phyloP scores from a whole-genome alignment of 2,329 filamentous ascomycete genomes.

The Talaromyces piceae region DNA sequence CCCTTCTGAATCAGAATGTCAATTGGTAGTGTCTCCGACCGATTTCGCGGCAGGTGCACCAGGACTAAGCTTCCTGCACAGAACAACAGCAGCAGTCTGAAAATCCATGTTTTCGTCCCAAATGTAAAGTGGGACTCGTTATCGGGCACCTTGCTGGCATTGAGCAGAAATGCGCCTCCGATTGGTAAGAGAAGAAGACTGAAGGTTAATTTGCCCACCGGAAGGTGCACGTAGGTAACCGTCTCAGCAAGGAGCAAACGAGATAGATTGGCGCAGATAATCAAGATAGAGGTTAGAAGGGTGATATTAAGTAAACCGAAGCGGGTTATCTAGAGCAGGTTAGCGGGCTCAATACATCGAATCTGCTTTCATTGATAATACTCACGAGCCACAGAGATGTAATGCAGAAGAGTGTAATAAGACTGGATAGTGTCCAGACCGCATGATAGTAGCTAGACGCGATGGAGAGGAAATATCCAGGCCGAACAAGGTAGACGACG shows the following conservation, averaged over 20 bases:
- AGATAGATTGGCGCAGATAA: constrained; percentile 25
- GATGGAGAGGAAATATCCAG: constrained; percentile 33
- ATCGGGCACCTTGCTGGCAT: constrained; percentile 5
- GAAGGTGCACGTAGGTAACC: constrained; percentile 26
- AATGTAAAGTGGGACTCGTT: background rate
- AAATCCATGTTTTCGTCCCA: constrained; percentile 23
- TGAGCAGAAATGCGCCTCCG: constrained; percentile 23
- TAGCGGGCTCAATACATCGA: background rate
- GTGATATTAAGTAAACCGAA: constrained; percentile 33
- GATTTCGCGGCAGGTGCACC: constrained; percentile 33
- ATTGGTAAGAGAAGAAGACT: constrained; percentile 25
- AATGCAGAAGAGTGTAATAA: background rate
- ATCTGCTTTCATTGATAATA: background rate
- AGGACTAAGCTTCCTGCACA: constrained; percentile 37
- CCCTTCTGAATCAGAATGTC: constrained; percentile 48
- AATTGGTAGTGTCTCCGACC: constrained; percentile 46
- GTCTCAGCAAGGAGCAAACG: constrained; percentile 26
- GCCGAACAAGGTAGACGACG: constrained; percentile 28
- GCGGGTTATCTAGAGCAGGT: constrained; percentile 29
- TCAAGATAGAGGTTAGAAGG: constrained; percentile 30
- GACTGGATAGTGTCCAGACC: background rate
- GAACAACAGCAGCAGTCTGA: constrained; percentile 33
- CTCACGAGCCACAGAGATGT: background rate
- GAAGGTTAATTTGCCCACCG: constrained; percentile 19
- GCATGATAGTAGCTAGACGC: constrained; percentile 15